These are phyloP conservation scores for Chrysoporthe austroafricana DNA, from an alignment of 2,329 filamentous ascomycete genomes.

Conservation along the genomic window DNA sequence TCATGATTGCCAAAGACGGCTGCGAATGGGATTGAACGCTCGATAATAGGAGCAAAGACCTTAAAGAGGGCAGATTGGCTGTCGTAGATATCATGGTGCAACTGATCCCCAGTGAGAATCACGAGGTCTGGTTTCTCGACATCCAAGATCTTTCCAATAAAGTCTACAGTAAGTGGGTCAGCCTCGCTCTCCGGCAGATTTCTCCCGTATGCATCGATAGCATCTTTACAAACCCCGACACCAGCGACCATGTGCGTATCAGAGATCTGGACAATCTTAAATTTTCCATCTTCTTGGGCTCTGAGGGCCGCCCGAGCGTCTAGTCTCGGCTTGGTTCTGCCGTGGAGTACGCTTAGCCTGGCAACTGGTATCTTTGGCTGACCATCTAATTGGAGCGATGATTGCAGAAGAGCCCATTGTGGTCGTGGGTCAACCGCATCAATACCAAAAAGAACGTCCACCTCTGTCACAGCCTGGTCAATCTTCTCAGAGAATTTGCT, in stretches of 20 bases:
- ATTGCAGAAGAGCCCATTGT: conserved; percentile 39
- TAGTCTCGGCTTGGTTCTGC: conserved; percentile 34
- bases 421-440: conserved; percentile 40
- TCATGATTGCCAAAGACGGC: conserved; percentile 77
- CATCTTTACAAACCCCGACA: too few species aligned
- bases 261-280: conserved; percentile 38
- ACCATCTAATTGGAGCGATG: conserved; percentile 41
- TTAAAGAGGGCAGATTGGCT: conserved; percentile 54
- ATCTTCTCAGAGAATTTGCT: conserved; percentile 43
- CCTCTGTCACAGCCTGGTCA: conserved; percentile 58
- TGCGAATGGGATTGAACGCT: conserved; percentile 70
- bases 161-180: conserved; percentile 69
- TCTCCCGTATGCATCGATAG: conserved; percentile 35
- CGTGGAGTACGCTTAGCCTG: conserved; percentile 40
- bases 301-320: conserved; percentile 42
- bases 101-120: conserved; percentile 71
- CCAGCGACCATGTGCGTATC: too few species aligned
- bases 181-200: conserved; percentile 59
- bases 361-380: conserved; percentile 39
- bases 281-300: conserved; percentile 69
- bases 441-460: conserved; percentile 69
- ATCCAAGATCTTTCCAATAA: conserved; percentile 67
- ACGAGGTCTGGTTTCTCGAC: conserved; percentile 73
- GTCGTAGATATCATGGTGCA: conserved; percentile 44
- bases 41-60: conserved; percentile 65